Evolutionary conservation across 441 rosid species (phyloP).

Genomic region (Brassica hybrid): DNA sequence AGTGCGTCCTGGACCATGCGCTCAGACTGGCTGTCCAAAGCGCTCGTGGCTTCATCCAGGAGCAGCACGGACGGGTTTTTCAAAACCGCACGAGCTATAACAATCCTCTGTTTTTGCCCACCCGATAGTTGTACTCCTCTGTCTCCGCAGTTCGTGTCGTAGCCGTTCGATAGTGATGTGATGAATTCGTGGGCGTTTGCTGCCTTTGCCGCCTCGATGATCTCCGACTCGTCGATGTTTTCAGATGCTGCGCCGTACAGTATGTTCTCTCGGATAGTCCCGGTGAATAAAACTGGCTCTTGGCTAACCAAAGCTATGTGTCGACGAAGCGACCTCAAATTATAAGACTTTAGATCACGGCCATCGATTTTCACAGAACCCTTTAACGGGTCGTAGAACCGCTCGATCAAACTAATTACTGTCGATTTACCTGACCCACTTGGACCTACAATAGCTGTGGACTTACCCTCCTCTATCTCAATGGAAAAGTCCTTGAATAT

Average conservation of each 20-base stretch:
- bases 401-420: slow-evolving; percentile 58
- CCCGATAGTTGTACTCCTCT: slow-evolving; percentile 75
- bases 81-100: slow-evolving; percentile 71
- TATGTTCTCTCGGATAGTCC: slow-evolving; percentile 69
- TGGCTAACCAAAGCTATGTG: slow-evolving; percentile 79
- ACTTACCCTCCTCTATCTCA: slow-evolving; percentile 59
- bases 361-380: slow-evolving; percentile 59
- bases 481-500: slow-evolving; percentile 63
- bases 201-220: slow-evolving; percentile 56
- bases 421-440: slow-evolving; percentile 83
- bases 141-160: slow-evolving; percentile 68
- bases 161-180: slow-evolving; percentile 55
- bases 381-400: slow-evolving; percentile 67
- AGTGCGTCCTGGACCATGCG: slow-evolving; percentile 77
- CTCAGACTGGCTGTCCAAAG: slow-evolving; percentile 72
- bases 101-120: slow-evolving; percentile 79
- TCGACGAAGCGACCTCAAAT: slow-evolving; percentile 61
- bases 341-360: slow-evolving; percentile 54
- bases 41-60: slow-evolving; percentile 82
- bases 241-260: slow-evolving; percentile 40
- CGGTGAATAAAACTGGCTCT: slow-evolving; percentile 65
- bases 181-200: slow-evolving; percentile 86
- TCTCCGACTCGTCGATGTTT: slow-evolving; percentile 52
- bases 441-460: slow-evolving; percentile 73
- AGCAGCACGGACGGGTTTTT: slow-evolving; percentile 60